Conservation (phyloP, 352 stramenopile species). For the Achlya hypogyna region DNA sequence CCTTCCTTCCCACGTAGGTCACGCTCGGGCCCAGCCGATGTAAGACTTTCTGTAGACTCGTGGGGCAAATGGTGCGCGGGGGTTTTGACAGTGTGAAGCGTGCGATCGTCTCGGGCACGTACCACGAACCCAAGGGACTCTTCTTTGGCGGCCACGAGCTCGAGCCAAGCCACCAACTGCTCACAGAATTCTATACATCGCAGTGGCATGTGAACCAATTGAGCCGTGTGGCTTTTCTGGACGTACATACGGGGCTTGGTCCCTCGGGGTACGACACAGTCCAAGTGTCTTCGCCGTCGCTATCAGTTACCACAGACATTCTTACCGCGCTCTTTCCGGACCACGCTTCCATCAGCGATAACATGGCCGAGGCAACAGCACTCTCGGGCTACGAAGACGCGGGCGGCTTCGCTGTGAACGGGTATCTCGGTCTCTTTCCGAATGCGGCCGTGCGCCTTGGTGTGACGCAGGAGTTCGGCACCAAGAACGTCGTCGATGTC, state of each 20-base stretch:
- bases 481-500: slow-evolving; percentile 41
- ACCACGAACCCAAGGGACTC: slow-evolving; percentile 70
- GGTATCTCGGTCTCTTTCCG: slow-evolving; percentile 19
- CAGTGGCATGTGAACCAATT: slow-evolving; percentile 36
- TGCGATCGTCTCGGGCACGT: slow-evolving; percentile 83
- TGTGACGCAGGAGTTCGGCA: slow-evolving; percentile 57
- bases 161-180: slow-evolving; percentile 50
- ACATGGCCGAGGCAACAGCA: slow-evolving; percentile 26
- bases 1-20: slow-evolving; percentile 36
- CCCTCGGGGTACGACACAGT: slow-evolving; percentile 37
- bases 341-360: slow-evolving; percentile 25
- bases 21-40: background rate
- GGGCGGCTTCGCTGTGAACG: slow-evolving; percentile 34
- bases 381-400: slow-evolving; percentile 47
- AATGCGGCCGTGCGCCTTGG: background rate
- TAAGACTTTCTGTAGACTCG: background rate
- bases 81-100: slow-evolving; percentile 56
- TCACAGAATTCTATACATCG: slow-evolving; percentile 53
- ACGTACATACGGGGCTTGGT: slow-evolving; percentile 91
- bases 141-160: slow-evolving; percentile 80
- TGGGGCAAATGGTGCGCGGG: slow-evolving; percentile 24
- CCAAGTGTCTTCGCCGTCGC: background rate
- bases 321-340: slow-evolving; percentile 23
- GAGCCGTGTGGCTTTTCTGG: slow-evolving; percentile 64
- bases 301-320: background rate